Evolutionary conservation across 164 flowering plant species (phyloP).

Genomic region (Tetracentron sinense): DNA sequence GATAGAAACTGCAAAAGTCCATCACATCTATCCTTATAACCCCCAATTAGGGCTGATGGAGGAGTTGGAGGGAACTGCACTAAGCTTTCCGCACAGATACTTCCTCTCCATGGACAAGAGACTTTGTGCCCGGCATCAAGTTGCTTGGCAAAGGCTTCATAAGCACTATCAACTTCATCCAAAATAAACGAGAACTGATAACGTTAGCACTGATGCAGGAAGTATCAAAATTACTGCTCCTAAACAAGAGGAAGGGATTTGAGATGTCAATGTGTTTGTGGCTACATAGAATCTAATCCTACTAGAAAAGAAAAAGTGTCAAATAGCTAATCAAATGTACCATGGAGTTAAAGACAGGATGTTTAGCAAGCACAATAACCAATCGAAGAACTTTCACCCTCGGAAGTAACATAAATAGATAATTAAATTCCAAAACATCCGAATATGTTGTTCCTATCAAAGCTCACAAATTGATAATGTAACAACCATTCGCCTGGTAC

Average conservation of each 20-base stretch:
- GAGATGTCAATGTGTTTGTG: not conserved
- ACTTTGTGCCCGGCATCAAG: conserved; percentile 70
- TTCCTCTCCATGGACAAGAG: conserved; percentile 91
- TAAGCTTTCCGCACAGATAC: conserved; percentile 91
- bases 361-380: too few species aligned
- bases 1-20: conserved; percentile 82
- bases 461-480: too few species aligned
- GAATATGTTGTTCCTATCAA: too few species aligned
- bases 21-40: conserved; percentile 96
- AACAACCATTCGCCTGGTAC: too few species aligned
- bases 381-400: too few species aligned
- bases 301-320: not conserved
- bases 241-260: not conserved
- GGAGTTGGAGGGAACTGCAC: conserved; percentile 99
- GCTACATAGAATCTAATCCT: not conserved
- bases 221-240: conserved; percentile 3
- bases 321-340: too few species aligned
- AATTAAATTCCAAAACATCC: too few species aligned
- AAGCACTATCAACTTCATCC: conserved; percentile 61
- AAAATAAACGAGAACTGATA: conserved; percentile 11
- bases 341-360: too few species aligned
- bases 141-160: conserved; percentile 68
- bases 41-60: conserved; percentile 87
- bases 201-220: conserved; percentile 12
- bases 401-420: too few species aligned